phyloP scores from a whole-genome alignment of 2,329 filamentous ascomycete species.

The Beauveria sp. region DNA sequence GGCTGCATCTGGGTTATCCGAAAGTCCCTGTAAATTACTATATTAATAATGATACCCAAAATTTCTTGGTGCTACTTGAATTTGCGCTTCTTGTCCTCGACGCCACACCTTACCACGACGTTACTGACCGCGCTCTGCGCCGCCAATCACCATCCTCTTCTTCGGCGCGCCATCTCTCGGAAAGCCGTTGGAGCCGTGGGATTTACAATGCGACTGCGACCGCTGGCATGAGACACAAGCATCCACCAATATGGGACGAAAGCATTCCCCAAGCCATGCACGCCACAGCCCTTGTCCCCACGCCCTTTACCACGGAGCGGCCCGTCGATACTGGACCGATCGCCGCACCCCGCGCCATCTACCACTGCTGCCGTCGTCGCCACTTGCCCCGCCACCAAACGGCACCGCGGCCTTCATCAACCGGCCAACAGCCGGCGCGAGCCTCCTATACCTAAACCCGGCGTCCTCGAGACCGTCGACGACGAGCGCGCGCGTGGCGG shows the following conservation, averaged over 20 bases:
- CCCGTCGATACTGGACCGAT: too few relatives aligned
- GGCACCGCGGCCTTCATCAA: slow-evolving; percentile 53
- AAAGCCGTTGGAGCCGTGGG: too few relatives aligned
- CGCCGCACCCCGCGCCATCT: too few relatives aligned
- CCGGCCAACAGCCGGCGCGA: slow-evolving; percentile 46
- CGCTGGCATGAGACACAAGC: too few relatives aligned
- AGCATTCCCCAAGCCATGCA: too few relatives aligned
- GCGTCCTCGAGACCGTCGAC: slow-evolving; percentile 44
- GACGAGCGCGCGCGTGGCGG: slow-evolving; percentile 58
- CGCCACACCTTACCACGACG: slow-evolving; percentile 18
- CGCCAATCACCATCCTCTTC: slow-evolving; percentile 53
- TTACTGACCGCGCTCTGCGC: slow-evolving; percentile 49
- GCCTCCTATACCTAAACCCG: slow-evolving; percentile 49
- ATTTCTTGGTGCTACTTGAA: background rate
- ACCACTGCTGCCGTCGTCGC: too few relatives aligned
- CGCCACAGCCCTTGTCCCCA: too few relatives aligned
- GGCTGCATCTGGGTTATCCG: slow-evolving; percentile 1
- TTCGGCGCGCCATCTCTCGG: too few relatives aligned
- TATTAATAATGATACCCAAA: slow-evolving; percentile 13
- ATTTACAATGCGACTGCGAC: too few relatives aligned
- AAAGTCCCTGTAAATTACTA: slow-evolving; percentile 4
- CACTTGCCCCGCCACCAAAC: background rate
- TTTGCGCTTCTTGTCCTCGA: background rate
- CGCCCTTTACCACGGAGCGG: slow-evolving; percentile 24
- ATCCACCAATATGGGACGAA: too few relatives aligned